Evolutionary conservation across 805 yeast species (phyloP), one percentile per base, ranked within the genome.

Genomic region (Cyberlindnera suaveolens): DNA sequence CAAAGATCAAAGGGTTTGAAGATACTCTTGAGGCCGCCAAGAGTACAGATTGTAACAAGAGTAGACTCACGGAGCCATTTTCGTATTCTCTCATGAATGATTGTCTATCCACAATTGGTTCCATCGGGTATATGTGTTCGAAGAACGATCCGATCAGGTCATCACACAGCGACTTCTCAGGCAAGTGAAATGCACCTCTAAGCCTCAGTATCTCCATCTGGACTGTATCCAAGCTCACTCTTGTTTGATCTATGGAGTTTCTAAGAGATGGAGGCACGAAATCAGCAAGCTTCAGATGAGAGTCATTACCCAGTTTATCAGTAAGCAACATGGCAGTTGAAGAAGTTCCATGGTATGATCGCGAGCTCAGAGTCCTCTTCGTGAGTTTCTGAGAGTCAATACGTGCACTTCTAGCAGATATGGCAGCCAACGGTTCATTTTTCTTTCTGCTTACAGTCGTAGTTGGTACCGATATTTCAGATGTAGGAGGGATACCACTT

Each of bases 131-230:
- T 19, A 82, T 72, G 46, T 72, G 71, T 36, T 70, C 74, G 52
- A 86, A 86, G 62, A 74, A 86, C 38, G 73, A 61, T 37, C 78
- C 70, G 31, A 86, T 72, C 44, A 82, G 67, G 50, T 77, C 84
- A 49, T 74, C 75, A 43, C 81, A 74, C 14, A 82, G 65, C 11
- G 73, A 78, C 34, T 70, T 62, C 4, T 75, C 70, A 1, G 95
- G 95, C 17, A 86, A 61, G 39, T 76, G 63, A 54, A 85, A 85
- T 6, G 90, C 87, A 6, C 90, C 91, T 44, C 80, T 67, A 44
- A 78, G 53, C 51, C 78, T 73, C 47, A 85, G 65, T 35, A 81
- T 72, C 55, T 80, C 82, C 54, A 82, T 67, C 50, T 85, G 90
- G 20, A 75, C 82, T 3, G 77, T 70, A 53, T 79, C 84, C 13